A percentile compares a stretch with the other conserved stretches of the same genome.
phyloP scores from a whole-genome alignment of 495 filamentous ascomycete species.

The Podospora australis region DNA sequence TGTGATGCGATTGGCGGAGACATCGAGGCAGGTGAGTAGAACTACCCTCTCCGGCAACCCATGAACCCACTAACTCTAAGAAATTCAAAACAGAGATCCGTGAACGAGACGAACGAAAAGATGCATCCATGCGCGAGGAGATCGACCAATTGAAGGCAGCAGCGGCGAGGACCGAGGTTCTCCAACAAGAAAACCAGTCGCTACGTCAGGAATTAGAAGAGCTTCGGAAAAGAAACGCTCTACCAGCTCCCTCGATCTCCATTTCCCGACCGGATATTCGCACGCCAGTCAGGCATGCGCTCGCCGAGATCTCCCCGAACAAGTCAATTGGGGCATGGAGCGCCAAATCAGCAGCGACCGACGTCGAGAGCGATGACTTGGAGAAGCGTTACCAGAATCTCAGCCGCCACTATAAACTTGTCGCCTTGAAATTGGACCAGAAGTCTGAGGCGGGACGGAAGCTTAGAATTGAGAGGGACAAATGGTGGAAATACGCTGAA shows the following conservation, averaged over 20 bases:
- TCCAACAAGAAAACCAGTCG: constrained; percentile 31
- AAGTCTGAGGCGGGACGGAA: constrained; percentile 3
- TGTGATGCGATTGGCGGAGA: constrained; percentile 34
- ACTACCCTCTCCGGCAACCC: too few species aligned
- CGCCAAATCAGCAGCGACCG: neutral
- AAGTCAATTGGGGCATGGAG: constrained; percentile 5
- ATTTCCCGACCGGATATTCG: neutral
- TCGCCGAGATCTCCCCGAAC: constrained; percentile 18
- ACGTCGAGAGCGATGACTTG: neutral
- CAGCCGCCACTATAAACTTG: constrained; percentile 14
- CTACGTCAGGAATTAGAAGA: constrained; percentile 29
- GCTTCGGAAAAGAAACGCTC: constrained; percentile 15
- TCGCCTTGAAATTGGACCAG: constrained; percentile 19
- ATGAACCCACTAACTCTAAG: too few species aligned
- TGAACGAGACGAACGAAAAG: constrained; percentile 8
- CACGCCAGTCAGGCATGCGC: constrained; percentile 4
- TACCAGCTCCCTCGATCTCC: neutral
- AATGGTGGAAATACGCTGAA: constrained; percentile 28
- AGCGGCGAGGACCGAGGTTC: constrained; percentile 17
- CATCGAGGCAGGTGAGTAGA: constrained; percentile 32
- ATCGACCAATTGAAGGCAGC: constrained; percentile 23
- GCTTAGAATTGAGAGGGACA: constrained; percentile 10
- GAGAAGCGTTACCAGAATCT: constrained; percentile 26
- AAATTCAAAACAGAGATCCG: constrained; percentile 14
- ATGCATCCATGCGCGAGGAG: constrained; percentile 19